Conservation (phyloP, 73 alveolate species). For the Symbiodinium pilosum region DNA sequence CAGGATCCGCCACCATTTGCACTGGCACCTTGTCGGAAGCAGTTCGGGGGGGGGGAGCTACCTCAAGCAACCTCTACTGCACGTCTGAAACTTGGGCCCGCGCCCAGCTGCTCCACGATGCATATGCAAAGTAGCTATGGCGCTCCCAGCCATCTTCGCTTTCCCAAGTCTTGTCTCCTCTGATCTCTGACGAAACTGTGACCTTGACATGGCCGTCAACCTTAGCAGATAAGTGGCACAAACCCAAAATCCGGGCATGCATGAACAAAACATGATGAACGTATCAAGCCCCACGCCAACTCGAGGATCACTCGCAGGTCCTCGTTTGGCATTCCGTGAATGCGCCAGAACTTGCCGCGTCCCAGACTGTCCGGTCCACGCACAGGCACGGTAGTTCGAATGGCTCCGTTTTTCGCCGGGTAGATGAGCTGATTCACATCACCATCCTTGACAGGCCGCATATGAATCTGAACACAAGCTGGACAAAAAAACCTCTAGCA, state of each 20-base stretch:
- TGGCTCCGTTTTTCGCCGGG: conserved; percentile 59
- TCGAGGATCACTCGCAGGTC: conserved; percentile 41
- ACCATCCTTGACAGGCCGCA: conserved; percentile 42
- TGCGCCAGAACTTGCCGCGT: conserved; percentile 35
- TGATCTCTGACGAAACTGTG: conserved; percentile 46
- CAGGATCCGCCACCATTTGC: conserved; percentile 51
- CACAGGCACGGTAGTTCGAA: conserved; percentile 67
- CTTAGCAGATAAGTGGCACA: not conserved
- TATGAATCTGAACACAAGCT: no score
- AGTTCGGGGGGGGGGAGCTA: no score
- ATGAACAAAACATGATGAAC: no score
- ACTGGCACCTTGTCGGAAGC: conserved; percentile 37
- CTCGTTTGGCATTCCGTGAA: conserved; percentile 78
- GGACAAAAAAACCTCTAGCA: no score
- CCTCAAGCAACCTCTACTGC: no score
- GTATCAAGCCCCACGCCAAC: not conserved
- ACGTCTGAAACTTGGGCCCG: conserved; percentile 7
- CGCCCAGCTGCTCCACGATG: conserved; percentile 77
- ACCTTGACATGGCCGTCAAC: conserved; percentile 51
- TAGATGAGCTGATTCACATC: conserved; percentile 63
- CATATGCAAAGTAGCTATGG: conserved; percentile 55
- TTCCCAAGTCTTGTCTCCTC: conserved; percentile 89
- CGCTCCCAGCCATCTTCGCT: conserved; percentile 76
- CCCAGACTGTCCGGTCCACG: conserved; percentile 92
- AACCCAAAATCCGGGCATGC: not conserved